A percentile compares a stretch with the other conserved stretches of the same genome.
phyloP scores from a whole-genome alignment of 352 stramenopile genomes.

The Elongisporangium senticosum region DNA sequence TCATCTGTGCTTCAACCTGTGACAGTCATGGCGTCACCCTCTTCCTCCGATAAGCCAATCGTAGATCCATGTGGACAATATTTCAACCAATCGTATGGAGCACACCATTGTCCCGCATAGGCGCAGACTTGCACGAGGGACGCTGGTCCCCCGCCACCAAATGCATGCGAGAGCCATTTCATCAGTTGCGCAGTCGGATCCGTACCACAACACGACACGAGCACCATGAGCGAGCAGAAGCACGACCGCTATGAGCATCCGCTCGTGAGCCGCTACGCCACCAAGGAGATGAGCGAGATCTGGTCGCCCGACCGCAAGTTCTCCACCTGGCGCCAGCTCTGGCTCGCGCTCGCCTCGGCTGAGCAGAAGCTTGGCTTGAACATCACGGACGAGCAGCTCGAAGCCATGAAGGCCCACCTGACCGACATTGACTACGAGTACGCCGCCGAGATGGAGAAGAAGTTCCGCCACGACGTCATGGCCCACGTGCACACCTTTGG shows the following conservation, averaged over 20 bases:
- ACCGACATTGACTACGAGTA: conserved; percentile 98
- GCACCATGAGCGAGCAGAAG: conserved; percentile 31
- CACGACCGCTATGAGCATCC: conserved; percentile 88
- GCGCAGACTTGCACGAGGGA: neutral
- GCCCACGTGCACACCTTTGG: conserved; percentile 98
- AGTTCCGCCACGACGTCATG: conserved; percentile 99
- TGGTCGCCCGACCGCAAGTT: conserved; percentile 99
- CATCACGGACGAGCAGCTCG: conserved; percentile 96
- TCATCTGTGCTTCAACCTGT: neutral
- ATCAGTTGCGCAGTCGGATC: neutral
- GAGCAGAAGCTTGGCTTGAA: conserved; percentile 97
- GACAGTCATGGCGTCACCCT: neutral
- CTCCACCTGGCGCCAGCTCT: conserved; percentile 98
- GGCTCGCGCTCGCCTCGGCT: conserved; percentile 94
- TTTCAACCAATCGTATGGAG: neutral
- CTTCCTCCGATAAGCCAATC: neutral
- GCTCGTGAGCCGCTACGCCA: conserved; percentile 93
- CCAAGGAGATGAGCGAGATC: conserved; percentile 99
- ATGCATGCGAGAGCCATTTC: neutral
- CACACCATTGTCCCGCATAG: neutral
- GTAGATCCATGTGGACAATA: neutral
- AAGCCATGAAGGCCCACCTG: conserved; percentile 94
- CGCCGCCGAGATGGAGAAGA: conserved; percentile 96
- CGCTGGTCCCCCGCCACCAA: neutral
- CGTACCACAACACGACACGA: neutral